phyloP scores from a whole-genome alignment of 2,329 filamentous ascomycete species.

The Arthroderma sp. region DNA sequence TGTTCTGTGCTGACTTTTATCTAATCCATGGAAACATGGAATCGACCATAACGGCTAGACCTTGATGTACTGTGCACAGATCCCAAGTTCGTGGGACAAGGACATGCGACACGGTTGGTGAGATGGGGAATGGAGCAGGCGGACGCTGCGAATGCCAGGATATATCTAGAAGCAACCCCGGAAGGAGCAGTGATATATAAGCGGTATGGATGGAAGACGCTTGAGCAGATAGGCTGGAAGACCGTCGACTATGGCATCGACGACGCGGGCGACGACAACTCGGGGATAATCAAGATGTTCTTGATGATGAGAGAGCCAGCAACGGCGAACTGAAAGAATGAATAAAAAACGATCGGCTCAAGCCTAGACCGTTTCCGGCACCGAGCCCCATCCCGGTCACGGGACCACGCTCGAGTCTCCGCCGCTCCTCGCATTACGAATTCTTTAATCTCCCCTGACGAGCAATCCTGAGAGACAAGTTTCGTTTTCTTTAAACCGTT shows the following conservation, averaged over 20 bases:
- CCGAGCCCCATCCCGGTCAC: too few relatives aligned
- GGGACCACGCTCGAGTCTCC: too few relatives aligned
- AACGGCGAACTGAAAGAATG: not conserved
- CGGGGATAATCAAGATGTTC: not conserved
- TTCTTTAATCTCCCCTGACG: too few relatives aligned
- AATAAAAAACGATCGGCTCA: too few relatives aligned
- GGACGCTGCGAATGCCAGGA: slow-evolving; percentile 1
- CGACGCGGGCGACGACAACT: not conserved
- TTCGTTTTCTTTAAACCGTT: too few relatives aligned
- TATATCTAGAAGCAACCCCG: slow-evolving; percentile 5
- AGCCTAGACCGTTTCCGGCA: too few relatives aligned
- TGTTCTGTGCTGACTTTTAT: not conserved
- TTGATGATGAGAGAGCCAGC: slow-evolving; percentile 5
- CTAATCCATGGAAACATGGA: not conserved
- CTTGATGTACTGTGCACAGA: slow-evolving; percentile 3
- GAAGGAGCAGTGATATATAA: slow-evolving; percentile 1
- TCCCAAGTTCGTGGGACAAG: slow-evolving; percentile 1
- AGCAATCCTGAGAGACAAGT: too few relatives aligned
- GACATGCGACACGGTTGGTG: slow-evolving; percentile 1
- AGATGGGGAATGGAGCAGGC: slow-evolving; percentile 2
- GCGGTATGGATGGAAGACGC: slow-evolving; percentile 1
- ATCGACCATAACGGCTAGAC: not conserved
- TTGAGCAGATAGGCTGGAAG: not conserved
- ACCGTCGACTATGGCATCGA: slow-evolving; percentile 4
- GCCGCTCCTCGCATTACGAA: too few relatives aligned